Percentiles rank a stretch among this genome's conserved stretches.
These are phyloP conservation scores for Jaapia argillacea DNA, from an alignment of 768 basidiomycete genomes.

Conservation along the genomic window DNA sequence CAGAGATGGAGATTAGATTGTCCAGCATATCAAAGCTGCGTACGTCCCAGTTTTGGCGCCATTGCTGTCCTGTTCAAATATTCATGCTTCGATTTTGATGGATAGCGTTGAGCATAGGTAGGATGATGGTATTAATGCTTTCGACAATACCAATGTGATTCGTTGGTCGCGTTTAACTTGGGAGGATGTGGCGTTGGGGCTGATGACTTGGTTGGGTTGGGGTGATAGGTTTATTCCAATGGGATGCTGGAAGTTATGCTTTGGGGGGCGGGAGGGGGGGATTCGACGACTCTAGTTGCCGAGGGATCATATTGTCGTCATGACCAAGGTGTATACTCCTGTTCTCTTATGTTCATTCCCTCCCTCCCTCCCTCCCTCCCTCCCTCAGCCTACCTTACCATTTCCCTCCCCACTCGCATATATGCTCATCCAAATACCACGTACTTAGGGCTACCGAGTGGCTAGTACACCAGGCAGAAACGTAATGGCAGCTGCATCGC, in stretches of 20 bases:
- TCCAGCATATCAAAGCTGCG: conserved; percentile 32
- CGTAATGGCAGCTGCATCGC: background rate
- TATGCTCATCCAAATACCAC: no score
- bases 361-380: no score
- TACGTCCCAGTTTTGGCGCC: no score
- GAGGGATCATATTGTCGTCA: conserved; percentile 37
- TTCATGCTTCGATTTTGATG: background rate
- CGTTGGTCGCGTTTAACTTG: no score
- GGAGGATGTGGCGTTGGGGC: background rate
- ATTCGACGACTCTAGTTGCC: conserved; percentile 34
- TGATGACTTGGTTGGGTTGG: no score
- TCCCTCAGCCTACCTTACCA: no score
- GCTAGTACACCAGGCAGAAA: background rate
- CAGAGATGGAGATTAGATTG: conserved; percentile 22
- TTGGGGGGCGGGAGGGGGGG: conserved; percentile 36
- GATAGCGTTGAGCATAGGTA: conserved; percentile 19
- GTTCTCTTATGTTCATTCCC: no score
- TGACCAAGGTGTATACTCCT: conserved; percentile 31
- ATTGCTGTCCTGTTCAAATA: background rate
- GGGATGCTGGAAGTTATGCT: conserved; percentile 33
- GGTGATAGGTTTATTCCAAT: conserved; percentile 24
- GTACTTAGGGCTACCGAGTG: background rate
- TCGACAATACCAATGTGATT: conserved; percentile 25
- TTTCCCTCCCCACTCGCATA: no score
- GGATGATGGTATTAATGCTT: conserved; percentile 31